Evolutionary conservation across 148 eudicot species (phyloP), one percentile per base, ranked within the genome.

Genomic region (Cornus controversa): DNA sequence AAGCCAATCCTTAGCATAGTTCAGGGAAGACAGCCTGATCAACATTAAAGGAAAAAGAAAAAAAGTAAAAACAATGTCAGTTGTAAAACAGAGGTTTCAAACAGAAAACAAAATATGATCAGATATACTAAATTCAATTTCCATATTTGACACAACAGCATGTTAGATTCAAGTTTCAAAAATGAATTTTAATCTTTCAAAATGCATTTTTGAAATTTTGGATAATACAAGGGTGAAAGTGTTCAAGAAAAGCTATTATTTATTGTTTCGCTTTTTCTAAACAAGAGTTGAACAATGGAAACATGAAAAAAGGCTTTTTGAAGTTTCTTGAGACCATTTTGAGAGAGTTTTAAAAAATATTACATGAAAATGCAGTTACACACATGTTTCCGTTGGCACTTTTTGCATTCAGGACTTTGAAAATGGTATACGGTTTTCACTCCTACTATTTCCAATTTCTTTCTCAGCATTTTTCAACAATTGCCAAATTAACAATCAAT

Each of bases 21-120:
- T 73, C 67, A 73, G 82, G 86, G 87, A 77, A 83, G 45, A 81
- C 75, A 36, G 78, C 87, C 91, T 86, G 86, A 72, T n/a, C n/a
- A n/a, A 62, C 63, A 78, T 66, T n/a, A n/a, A n/a, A n/a, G n/a
- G 50, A 57, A 75, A 68, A 58, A 81, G 5, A 34, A 69, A 8
- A 28, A 28, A 42, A 63, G 64, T 11, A 53, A 65, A 73, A 8
- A 66, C 11, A 47, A 29, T 10, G 45, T 15, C 11, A 60, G 58
- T 36, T 0, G 72, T 16, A 66, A 73, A 53, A 5, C 18, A 66
- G 34, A 50, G 1, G 16, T 0, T 27, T 60, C 37, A 29, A 68
- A 11, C 47, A 29, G 47, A 68, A 31, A 34, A 34, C 24, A 26
- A 36, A 31, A 16, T 31, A 18, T 31, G 42, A 74, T 62, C 6